phyloP scores from a whole-genome alignment of 169 alveolate species.

The Ichthyophthirius multifiliis region DNA sequence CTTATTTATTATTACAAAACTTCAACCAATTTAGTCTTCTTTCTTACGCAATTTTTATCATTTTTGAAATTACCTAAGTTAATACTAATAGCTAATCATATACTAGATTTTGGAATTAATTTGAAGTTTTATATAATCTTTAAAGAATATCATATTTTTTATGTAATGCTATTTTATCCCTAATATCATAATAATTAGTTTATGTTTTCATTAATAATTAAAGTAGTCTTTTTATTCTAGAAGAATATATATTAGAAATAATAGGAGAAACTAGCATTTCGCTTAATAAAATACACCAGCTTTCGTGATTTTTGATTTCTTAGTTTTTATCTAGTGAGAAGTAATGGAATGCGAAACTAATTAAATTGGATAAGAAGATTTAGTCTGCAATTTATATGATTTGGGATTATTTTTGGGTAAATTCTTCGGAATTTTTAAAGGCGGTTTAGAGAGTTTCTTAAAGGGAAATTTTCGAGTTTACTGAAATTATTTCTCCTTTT shows the following conservation, averaged over 20 bases:
- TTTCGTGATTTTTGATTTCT: background rate
- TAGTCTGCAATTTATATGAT: background rate
- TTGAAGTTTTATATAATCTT: background rate
- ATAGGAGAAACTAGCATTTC: conserved; percentile 1
- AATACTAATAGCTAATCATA: background rate
- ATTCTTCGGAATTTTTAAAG: background rate
- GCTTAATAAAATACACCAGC: background rate
- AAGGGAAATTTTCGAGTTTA: background rate
- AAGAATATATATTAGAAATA: background rate
- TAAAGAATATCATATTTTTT: background rate
- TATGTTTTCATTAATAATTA: background rate
- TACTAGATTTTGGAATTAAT: background rate
- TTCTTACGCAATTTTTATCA: background rate
- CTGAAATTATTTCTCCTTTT: background rate
- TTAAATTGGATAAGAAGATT: background rate
- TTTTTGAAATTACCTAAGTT: background rate
- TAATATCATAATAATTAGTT: background rate
- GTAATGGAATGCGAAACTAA: background rate
- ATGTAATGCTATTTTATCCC: background rate
- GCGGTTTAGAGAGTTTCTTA: background rate
- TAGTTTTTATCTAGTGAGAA: background rate
- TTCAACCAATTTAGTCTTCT: background rate
- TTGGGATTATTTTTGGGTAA: background rate
- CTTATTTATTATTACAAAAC: background rate
- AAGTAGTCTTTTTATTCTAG: background rate